Base-by-base conservation (phyloP, 306 rosid genomes). In the Cyamopsis tetragonoloba region DNA sequence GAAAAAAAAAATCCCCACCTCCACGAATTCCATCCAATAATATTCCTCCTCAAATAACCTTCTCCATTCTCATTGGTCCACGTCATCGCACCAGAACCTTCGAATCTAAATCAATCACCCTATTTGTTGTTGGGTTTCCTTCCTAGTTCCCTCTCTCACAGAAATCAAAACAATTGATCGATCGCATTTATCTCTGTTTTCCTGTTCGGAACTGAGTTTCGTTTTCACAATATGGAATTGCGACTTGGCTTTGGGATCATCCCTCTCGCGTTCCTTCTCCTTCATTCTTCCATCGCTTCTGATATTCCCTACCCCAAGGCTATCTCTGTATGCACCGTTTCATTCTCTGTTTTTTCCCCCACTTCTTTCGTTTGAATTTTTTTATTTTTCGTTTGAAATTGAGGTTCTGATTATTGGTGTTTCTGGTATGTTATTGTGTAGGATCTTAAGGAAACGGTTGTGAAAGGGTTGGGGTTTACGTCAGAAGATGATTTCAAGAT, bases 361-460 rank as follows among this genome's bases (percentile, higher is more conserved):
- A n/a, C n/a, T n/a, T n/a, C n/a, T n/a, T n/a, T n/a, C n/a, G n/a
- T n/a, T n/a, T n/a, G n/a, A n/a, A 12, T 12, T 13, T 4, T 35
- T 23, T 12, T 66, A 2, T 4, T 6, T 11, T 37, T 6, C 2
- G 3, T 13, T 27, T 17, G 1, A 2, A 18, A 1, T 28, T 4
- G 7, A 37, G 46, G 56, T 68, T 66, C 3, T 43, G 27, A 59
- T 4, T 47, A 0, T 35, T 51, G 20, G 7, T 39, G 9, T 31
- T 9, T 13, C 13, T 10, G 8, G n/a, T 39, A 3, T 1, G 4
- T 26, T 61, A 1, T 13, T 57, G 0, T 71, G 3, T 70, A 92
- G 98, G 98, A 93, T 73, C 77, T 93, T 82, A 93, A 79, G 81
- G 99, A 93, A 27, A 75, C 84, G 23, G 88, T 87, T 6, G 85